Conservation (phyloP, 345 rosid species). For the Microcos paniculata region DNA sequence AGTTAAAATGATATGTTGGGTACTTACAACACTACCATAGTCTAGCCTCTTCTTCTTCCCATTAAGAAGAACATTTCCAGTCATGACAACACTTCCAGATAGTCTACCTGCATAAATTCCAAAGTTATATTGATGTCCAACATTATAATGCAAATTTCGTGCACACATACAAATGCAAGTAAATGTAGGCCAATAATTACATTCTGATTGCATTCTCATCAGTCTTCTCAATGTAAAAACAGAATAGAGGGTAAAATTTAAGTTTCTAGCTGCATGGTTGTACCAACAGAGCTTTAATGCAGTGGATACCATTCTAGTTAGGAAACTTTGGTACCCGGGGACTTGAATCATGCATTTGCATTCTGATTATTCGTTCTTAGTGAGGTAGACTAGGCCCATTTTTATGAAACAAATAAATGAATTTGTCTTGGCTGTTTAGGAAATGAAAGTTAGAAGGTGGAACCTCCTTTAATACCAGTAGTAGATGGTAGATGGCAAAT, state of each 20-base stretch:
- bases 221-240: neutral
- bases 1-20: neutral
- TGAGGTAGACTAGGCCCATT: neutral
- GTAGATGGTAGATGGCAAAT: no score
- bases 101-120: constrained; percentile 45
- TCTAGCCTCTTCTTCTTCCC: constrained; percentile 47
- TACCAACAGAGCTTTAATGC: neutral
- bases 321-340: neutral
- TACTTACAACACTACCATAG: constrained; percentile 46
- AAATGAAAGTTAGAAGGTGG: neutral
- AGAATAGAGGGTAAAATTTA: neutral
- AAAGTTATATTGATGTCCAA: constrained; percentile 4
- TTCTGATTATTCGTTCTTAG: neutral
- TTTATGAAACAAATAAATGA: neutral
- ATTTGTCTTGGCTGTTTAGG: no score
- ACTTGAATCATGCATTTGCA: neutral
- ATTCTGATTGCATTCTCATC: neutral
- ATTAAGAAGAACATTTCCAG: constrained; percentile 48
- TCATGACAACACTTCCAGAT: constrained; percentile 51
- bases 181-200: neutral
- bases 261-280: neutral
- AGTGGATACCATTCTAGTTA: neutral
- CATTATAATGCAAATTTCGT: neutral
- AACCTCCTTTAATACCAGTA: neutral
- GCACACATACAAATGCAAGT: neutral